Evolutionary conservation across 192 early-diverging fungal species (phyloP).

Genomic region (Podila epigama): DNA sequence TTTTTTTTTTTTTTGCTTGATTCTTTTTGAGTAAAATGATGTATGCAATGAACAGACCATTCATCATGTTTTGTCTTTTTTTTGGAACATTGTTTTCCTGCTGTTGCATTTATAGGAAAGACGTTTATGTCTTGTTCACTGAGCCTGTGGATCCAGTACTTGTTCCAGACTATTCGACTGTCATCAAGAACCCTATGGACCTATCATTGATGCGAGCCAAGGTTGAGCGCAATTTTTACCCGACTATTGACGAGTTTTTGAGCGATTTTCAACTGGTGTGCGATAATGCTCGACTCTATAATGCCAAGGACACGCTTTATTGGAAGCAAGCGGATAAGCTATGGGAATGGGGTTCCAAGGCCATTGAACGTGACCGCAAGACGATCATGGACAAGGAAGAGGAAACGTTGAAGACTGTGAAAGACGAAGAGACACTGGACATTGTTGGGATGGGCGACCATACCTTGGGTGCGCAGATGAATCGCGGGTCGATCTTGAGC

Average conservation of each 20-base stretch:
- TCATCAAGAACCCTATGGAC: slow-evolving; percentile 91
- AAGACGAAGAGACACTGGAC: slow-evolving; percentile 41
- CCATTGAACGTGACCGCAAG: slow-evolving; percentile 74
- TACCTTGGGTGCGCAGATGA: not conserved
- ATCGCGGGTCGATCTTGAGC: slow-evolving; percentile 9
- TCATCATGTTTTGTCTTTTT: too few relatives aligned
- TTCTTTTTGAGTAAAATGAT: not conserved
- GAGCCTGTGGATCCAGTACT: slow-evolving; percentile 81
- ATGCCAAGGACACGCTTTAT: slow-evolving; percentile 82
- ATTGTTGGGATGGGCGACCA: slow-evolving; percentile 46
- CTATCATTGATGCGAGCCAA: slow-evolving; percentile 88
- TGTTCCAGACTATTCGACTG: slow-evolving; percentile 81
- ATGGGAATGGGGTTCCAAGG: slow-evolving; percentile 66
- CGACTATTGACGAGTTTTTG: slow-evolving; percentile 72
- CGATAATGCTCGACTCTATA: slow-evolving; percentile 85
- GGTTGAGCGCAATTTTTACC: slow-evolving; percentile 68
- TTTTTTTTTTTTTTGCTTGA: too few relatives aligned
- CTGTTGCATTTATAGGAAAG: slow-evolving; percentile 66
- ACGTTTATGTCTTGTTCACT: slow-evolving; percentile 88
- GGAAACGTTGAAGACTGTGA: slow-evolving; percentile 10
- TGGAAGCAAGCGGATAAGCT: slow-evolving; percentile 84
- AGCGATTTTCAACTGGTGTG: slow-evolving; percentile 81
- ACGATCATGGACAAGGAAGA: slow-evolving; percentile 47
- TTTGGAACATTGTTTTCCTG: too few relatives aligned
- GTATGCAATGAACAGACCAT: too few relatives aligned